A percentile compares a stretch with the other conserved stretches of the same genome.
These are phyloP conservation scores for Yamadazyma kitorensis DNA, from an alignment of 805 yeast genomes.

Conservation along the genomic window DNA sequence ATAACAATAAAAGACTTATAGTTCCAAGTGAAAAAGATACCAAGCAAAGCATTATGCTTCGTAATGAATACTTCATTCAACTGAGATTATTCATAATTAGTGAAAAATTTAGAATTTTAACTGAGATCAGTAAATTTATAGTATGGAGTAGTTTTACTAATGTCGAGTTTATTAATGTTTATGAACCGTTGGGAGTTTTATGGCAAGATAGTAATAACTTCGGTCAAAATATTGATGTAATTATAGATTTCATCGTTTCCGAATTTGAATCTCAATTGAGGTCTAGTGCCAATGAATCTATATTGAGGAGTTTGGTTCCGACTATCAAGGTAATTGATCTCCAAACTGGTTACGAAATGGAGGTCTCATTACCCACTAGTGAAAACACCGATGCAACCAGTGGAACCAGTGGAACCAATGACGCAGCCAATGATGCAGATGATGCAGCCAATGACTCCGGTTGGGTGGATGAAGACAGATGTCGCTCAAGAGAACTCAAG, in stretches of 20 bases:
- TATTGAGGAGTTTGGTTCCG: slow-evolving; percentile 14
- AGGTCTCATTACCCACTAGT: not conserved
- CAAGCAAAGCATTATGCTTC: slow-evolving; percentile 22
- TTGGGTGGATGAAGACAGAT: slow-evolving; percentile 7
- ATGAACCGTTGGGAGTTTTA: slow-evolving; percentile 20
- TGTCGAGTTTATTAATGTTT: slow-evolving; percentile 17
- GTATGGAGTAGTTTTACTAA: slow-evolving; percentile 25
- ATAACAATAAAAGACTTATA: slow-evolving; percentile 36
- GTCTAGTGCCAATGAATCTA: slow-evolving; percentile 12
- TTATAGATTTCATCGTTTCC: slow-evolving; percentile 4
- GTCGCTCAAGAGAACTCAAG: slow-evolving; percentile 1
- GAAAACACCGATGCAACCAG: no score
- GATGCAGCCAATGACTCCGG: not conserved
- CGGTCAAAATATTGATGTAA: slow-evolving; percentile 1
- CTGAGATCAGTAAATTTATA: slow-evolving; percentile 31
- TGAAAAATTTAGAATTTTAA: slow-evolving; percentile 37
- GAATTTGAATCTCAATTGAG: slow-evolving; percentile 7
- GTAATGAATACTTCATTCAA: slow-evolving; percentile 40
- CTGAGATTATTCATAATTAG: slow-evolving; percentile 39
- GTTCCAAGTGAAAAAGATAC: slow-evolving; percentile 37
- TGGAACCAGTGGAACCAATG: no score
- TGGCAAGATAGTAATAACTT: slow-evolving; percentile 17
- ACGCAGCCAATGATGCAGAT: no score
- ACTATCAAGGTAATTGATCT: slow-evolving; percentile 15
- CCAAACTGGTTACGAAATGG: slow-evolving; percentile 1